Evolutionary conservation across 257 asterid genomes (phyloP).

Genomic region (Handroanthus guayacan): DNA sequence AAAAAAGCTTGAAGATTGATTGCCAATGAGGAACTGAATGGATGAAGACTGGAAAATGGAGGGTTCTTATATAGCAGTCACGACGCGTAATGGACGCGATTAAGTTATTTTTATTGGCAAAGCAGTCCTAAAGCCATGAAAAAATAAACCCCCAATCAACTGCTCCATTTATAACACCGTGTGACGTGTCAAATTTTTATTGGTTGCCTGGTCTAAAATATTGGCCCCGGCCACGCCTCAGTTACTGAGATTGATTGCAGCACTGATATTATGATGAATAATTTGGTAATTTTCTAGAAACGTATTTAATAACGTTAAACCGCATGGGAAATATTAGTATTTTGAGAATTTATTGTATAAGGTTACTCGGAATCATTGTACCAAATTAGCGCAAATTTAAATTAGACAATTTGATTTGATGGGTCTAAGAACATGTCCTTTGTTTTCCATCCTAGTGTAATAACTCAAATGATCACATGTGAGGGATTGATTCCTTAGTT

Average conservation of each 20-base stretch:
- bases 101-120: constrained; percentile 24
- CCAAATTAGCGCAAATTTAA: too few species aligned
- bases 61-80: constrained; percentile 50
- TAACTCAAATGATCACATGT: too few species aligned
- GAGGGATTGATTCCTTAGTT: too few species aligned
- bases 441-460: too few species aligned
- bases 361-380: too few species aligned
- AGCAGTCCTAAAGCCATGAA: constrained; percentile 22
- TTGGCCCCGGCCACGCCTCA: too few species aligned
- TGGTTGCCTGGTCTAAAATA: background rate
- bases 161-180: constrained; percentile 34
- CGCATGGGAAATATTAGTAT: too few species aligned
- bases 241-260: background rate
- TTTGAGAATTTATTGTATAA: too few species aligned
- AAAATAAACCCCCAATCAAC: constrained; percentile 30
- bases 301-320: too few species aligned
- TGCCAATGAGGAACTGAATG: background rate
- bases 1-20: background rate
- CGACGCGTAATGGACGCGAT: constrained; percentile 61
- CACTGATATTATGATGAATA: background rate
- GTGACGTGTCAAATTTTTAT: constrained; percentile 24
- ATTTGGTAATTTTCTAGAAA: too few species aligned
- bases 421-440: too few species aligned
- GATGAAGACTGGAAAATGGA: background rate
- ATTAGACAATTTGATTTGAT: too few species aligned